Percentiles rank a stretch among this genome's conserved stretches.
Evolutionary conservation across 148 eudicot species (phyloP).

Genomic region (Pouteria glomerata): DNA sequence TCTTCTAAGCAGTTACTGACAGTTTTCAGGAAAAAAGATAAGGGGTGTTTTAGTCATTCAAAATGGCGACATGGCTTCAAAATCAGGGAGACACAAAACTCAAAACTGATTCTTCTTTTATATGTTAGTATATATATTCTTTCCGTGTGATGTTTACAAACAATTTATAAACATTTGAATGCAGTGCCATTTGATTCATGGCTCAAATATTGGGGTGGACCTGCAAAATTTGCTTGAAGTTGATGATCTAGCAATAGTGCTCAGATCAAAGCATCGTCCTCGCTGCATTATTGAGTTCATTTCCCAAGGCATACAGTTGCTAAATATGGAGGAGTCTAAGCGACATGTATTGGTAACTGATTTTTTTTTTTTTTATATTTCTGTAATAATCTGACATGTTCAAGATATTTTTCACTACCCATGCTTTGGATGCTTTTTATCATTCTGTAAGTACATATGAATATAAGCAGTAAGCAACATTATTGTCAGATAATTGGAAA

Average conservation of each 20-base stretch:
- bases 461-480: not conserved
- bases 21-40: too few relatives aligned
- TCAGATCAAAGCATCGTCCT: constrained; percentile 74
- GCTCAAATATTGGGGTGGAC: constrained; percentile 62
- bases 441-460: not conserved
- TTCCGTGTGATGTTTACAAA: not conserved
- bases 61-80: too few relatives aligned
- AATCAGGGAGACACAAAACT: too few relatives aligned
- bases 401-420: not conserved
- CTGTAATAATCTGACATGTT: not conserved
- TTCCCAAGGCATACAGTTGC: constrained; percentile 63
- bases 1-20: too few relatives aligned
- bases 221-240: constrained; percentile 68
- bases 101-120: too few relatives aligned
- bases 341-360: constrained; percentile 54
- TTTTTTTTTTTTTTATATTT: constrained; percentile 1
- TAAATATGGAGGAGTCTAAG: constrained; percentile 63
- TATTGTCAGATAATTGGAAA: not conserved
- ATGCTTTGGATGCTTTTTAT: not conserved
- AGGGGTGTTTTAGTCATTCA: too few relatives aligned
- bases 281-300: constrained; percentile 89
- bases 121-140: too few relatives aligned
- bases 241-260: constrained; percentile 75
- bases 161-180: constrained; percentile 12
- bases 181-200: constrained; percentile 89